Conservation (phyloP, 495 filamentous ascomycete genomes). For the Ramalina intermedia region DNA sequence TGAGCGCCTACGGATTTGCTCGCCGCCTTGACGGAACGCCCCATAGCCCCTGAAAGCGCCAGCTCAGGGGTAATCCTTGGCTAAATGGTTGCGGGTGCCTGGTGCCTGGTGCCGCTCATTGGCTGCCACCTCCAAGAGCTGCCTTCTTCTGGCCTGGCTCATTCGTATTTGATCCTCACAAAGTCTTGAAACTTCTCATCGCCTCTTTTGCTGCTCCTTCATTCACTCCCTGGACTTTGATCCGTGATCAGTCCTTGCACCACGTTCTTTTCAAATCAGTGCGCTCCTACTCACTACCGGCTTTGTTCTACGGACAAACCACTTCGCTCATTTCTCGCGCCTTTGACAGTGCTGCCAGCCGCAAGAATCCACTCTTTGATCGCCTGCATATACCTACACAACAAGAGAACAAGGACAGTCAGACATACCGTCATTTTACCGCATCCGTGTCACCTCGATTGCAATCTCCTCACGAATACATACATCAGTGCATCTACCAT, state of each 20-base stretch:
- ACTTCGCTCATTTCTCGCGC: slow-evolving; percentile 8
- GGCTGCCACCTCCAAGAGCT: no score
- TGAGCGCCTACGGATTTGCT: no score
- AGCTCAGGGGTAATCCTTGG: background rate
- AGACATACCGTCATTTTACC: background rate
- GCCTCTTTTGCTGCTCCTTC: background rate
- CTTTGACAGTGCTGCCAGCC: slow-evolving; percentile 3
- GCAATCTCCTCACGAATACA: background rate
- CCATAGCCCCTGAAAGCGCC: no score
- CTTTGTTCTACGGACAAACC: slow-evolving; percentile 11
- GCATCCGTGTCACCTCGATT: background rate
- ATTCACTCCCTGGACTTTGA: background rate
- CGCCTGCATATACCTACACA: background rate
- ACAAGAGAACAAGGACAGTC: background rate
- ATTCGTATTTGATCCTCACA: no score
- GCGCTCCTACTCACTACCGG: slow-evolving; percentile 1
- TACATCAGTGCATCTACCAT: background rate
- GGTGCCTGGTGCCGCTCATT: background rate
- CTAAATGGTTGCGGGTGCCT: background rate
- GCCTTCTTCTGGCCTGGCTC: no score
- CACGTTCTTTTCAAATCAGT: background rate
- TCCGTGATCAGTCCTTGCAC: slow-evolving; percentile 10
- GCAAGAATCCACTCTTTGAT: background rate
- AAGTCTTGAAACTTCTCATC: background rate
- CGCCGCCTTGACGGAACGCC: no score